Evolutionary conservation across 2,329 filamentous ascomycete species (phyloP).

Genomic region (Immersiporthe knoxdaviesiana): DNA sequence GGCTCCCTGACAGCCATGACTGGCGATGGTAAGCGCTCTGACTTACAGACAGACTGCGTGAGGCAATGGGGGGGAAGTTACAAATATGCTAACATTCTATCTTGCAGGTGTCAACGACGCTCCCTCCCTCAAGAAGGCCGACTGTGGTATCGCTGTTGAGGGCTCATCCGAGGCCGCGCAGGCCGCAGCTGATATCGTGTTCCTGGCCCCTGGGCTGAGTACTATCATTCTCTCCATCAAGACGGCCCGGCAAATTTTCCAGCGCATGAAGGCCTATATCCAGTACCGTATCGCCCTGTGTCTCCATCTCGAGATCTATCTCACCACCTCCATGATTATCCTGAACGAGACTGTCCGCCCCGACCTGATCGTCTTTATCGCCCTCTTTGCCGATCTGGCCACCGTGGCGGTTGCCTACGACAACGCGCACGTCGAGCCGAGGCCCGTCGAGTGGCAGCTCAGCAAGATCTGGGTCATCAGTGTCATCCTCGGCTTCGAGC

Average conservation of each 20-base stretch:
- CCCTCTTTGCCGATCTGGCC: slow-evolving; percentile 77
- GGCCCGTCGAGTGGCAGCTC: slow-evolving; percentile 79
- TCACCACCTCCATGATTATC: slow-evolving; percentile 78
- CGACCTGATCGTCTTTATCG: slow-evolving; percentile 78
- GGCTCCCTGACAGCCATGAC: slow-evolving; percentile 77
- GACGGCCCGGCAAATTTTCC: slow-evolving; percentile 75
- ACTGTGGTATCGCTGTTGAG: slow-evolving; percentile 74
- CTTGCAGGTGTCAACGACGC: slow-evolving; percentile 66
- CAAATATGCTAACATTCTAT: neutral
- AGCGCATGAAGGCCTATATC: slow-evolving; percentile 78
- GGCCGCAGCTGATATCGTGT: slow-evolving; percentile 74
- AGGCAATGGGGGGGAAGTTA: neutral
- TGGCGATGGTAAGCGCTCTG: slow-evolving; percentile 57
- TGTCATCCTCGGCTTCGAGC: slow-evolving; percentile 67
- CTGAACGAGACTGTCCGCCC: slow-evolving; percentile 75
- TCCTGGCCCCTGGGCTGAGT: slow-evolving; percentile 72
- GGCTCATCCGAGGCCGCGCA: slow-evolving; percentile 73
- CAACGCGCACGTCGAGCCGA: slow-evolving; percentile 74
- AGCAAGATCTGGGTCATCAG: slow-evolving; percentile 82
- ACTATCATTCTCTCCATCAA: slow-evolving; percentile 76
- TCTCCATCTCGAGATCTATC: slow-evolving; percentile 75
- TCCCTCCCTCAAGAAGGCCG: slow-evolving; percentile 73
- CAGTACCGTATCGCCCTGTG: slow-evolving; percentile 78
- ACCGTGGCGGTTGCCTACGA: slow-evolving; percentile 80
- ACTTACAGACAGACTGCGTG: no score